Evolutionary conservation across 2,329 filamentous ascomycete species (phyloP).

Genomic region (Thelonectria rubi): DNA sequence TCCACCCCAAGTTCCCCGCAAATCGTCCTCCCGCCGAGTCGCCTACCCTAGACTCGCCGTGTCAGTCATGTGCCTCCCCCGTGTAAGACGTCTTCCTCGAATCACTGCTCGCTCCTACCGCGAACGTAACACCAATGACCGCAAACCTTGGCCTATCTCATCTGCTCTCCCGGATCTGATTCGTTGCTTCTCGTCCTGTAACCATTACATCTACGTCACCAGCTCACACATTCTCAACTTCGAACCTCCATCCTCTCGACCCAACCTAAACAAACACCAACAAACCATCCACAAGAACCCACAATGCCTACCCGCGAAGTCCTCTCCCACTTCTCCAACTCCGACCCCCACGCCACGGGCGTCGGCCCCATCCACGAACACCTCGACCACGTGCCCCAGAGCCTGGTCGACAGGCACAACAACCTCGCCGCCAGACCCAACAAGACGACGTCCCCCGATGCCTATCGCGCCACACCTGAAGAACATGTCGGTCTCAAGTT

Average conservation of each 20-base stretch:
- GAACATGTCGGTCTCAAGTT: slow-evolving; percentile 20
- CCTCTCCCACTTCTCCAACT: slow-evolving; percentile 29
- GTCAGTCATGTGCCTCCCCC: slow-evolving; percentile 30
- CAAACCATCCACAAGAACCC: not conserved
- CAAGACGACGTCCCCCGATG: slow-evolving; percentile 12
- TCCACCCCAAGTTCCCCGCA: no score
- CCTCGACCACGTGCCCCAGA: slow-evolving; percentile 27
- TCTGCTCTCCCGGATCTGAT: not conserved
- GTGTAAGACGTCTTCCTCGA: slow-evolving; percentile 1
- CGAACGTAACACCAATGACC: not conserved
- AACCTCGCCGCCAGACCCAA: slow-evolving; percentile 37
- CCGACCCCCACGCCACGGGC: slow-evolving; percentile 27
- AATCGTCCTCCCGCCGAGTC: no score
- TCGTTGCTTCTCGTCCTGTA: no score
- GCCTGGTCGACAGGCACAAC: slow-evolving; percentile 39
- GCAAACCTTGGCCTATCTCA: not conserved
- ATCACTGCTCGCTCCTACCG: not conserved
- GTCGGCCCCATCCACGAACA: slow-evolving; percentile 34
- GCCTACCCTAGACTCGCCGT: slow-evolving; percentile 22
- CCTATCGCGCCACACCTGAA: slow-evolving; percentile 17
- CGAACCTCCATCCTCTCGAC: not conserved
- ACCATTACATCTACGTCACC: not conserved
- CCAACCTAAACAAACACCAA: not conserved
- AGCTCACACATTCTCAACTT: not conserved
- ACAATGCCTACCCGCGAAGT: slow-evolving; percentile 39